Evolutionary conservation across 352 stramenopile species (phyloP).

Genomic region (Pythium periplocum): DNA sequence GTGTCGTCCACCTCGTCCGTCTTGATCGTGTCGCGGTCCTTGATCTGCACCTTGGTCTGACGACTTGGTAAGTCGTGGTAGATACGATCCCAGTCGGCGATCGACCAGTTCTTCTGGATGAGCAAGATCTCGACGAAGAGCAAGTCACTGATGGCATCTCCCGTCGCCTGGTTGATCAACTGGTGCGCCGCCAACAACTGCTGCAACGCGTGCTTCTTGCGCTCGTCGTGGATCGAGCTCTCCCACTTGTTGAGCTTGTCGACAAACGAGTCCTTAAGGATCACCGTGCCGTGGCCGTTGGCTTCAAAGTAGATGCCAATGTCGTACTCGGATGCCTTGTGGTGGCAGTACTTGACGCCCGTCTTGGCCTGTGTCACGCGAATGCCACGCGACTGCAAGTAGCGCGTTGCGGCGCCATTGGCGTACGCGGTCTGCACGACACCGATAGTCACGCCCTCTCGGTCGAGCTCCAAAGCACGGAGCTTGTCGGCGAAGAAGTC

Average conservation of each 20-base stretch:
- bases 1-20: conserved; percentile 66
- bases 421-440: conserved; percentile 99
- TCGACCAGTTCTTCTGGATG: conserved; percentile 82
- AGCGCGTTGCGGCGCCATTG: conserved; percentile 94
- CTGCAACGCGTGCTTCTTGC: conserved; percentile 77
- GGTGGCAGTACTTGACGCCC: conserved; percentile 98
- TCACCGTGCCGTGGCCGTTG: conserved; percentile 98
- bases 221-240: conserved; percentile 62
- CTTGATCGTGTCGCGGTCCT: conserved; percentile 58
- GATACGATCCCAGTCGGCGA: conserved; percentile 90
- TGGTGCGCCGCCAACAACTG: conserved; percentile 84
- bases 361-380: conserved; percentile 92
- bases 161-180: conserved; percentile 96
- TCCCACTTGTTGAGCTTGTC: conserved; percentile 82
- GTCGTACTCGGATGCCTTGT: conserved; percentile 94
- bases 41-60: conserved; percentile 84
- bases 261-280: conserved; percentile 91
- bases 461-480: conserved; percentile 52
- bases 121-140: conserved; percentile 96
- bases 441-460: conserved; percentile 87
- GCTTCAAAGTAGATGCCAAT: conserved; percentile 99
- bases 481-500: conserved; percentile 93
- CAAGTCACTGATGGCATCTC: conserved; percentile 96
- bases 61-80: conserved; percentile 94
- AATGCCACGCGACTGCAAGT: conserved; percentile 71